Conservation (phyloP, 1,284 basidiomycete genomes). For the Vanrija humicola region DNA sequence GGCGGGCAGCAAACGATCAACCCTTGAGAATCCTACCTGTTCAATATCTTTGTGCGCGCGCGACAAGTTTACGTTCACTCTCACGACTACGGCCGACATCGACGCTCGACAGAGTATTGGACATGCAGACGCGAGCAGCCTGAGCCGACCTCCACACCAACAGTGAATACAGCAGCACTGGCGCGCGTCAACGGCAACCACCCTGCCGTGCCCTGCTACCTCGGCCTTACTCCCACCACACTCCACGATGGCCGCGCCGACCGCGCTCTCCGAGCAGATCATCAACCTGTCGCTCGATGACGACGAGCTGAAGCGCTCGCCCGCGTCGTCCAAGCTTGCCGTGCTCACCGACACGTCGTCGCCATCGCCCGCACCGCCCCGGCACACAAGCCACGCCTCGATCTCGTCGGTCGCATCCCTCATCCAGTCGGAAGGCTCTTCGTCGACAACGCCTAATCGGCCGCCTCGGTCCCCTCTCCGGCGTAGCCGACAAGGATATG, state of each 20-base stretch:
- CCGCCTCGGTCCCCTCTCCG: conserved; percentile 8
- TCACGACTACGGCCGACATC: too few species aligned
- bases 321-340: background rate
- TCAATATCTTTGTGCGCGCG: too few species aligned
- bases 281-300: background rate
- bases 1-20: too few species aligned
- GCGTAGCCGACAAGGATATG: conserved; percentile 1
- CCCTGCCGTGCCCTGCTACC: background rate
- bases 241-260: background rate
- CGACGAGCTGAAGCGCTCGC: background rate
- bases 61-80: too few species aligned
- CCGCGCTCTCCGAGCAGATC: background rate
- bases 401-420: conserved; percentile 9
- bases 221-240: background rate
- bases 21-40: too few species aligned
- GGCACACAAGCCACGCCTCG: background rate
- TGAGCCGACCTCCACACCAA: too few species aligned
- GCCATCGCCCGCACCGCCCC: background rate
- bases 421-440: conserved; percentile 7
- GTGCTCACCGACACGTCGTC: too few species aligned
- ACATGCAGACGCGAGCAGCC: too few species aligned
- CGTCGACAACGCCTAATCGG: conserved; percentile 3
- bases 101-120: too few species aligned
- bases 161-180: too few species aligned
- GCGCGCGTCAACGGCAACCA: too few species aligned